Conservation (phyloP, 2,329 filamentous ascomycete species). For the Hymenoscyphus infarciens region DNA sequence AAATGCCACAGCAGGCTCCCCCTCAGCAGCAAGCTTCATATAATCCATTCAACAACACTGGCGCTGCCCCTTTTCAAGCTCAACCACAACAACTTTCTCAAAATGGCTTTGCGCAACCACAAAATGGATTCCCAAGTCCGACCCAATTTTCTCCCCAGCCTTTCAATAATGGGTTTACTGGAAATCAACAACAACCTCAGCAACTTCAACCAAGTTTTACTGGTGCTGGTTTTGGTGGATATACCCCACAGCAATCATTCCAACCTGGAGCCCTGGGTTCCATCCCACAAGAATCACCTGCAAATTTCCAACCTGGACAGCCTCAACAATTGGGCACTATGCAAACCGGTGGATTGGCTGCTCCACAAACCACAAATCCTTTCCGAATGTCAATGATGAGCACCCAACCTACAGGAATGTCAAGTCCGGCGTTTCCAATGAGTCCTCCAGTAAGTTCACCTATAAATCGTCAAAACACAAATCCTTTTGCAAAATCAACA, state of each 20-base stretch:
- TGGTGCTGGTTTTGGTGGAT: conserved; percentile 81
- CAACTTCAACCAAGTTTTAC: conserved; percentile 60
- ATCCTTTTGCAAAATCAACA: conserved; percentile 74
- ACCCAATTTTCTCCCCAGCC: conserved; percentile 43
- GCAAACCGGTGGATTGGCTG: conserved; percentile 41
- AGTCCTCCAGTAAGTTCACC: conserved; percentile 42
- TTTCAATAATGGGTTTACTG: conserved; percentile 32
- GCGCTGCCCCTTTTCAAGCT: conserved; percentile 31
- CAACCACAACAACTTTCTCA: conserved; percentile 41
- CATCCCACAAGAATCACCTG: conserved; percentile 55
- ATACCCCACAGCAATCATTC: conserved; percentile 62
- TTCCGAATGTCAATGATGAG: conserved; percentile 89
- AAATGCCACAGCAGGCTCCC: conserved; percentile 55
- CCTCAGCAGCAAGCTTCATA: conserved; percentile 34
- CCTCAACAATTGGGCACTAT: conserved; percentile 40
- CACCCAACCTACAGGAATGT: conserved; percentile 48
- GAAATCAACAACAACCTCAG: conserved; percentile 37
- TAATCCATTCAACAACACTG: conserved; percentile 31
- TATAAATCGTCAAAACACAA: conserved; percentile 66
- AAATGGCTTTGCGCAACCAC: conserved; percentile 42
- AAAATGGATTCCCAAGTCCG: conserved; percentile 40
- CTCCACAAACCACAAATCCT: conserved; percentile 75
- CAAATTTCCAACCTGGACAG: conserved; percentile 44
- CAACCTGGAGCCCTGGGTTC: conserved; percentile 50
- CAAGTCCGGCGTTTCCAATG: conserved; percentile 40